Base-by-base conservation (phyloP, 306 rosid genomes). In the Ammopiptanthus mongolicus region DNA sequence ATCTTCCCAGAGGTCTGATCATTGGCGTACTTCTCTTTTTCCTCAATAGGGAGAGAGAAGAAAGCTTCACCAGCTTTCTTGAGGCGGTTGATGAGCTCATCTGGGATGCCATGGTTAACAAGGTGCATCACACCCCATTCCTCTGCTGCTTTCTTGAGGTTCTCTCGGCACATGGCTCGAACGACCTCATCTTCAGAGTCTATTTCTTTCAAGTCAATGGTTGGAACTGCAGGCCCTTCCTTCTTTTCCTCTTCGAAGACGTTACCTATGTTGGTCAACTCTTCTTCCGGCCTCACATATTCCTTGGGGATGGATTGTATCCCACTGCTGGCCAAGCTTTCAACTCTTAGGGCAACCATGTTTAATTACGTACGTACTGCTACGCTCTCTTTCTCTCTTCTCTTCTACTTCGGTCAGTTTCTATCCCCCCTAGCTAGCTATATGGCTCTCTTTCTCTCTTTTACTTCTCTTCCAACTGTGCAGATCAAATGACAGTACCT, bases 101-200 rank as follows among this genome's bases (percentile, higher is more conserved):
- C 73, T 0, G 92, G 55, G 51, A 93, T 83, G 11, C 98, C 98
- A 7, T 93, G 98, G 86, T 93, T 93, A 14, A 90, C 89, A 5
- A 92, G 63, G 57, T 88, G 75, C 98, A 93, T 88, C 19, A 93
- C 98, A 3, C 98, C 98, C 98, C 98, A 93, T 1, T 90, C 96
- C 33, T 41, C 5, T 3, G 98, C 98, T 0, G 93, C 98, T 51
- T 74, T 87, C 84, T 80, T 86, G 46, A 93, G 48, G 42, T 76
- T 81, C 73, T 86, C 91, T 4, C 84, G 28, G 68, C 98, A 90
- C 41, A 67, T 81, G 0, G 46, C 71, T 46, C 91, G n/a, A 34
- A 84, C 88, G 0, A 28, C 36, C 51, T 74, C 81, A n/a, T 90
- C 89, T 0, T 76, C 69, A 0, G 89, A 90, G 1, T 86, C 84